Percentiles rank a stretch among this genome's conserved stretches.
Evolutionary conservation across 176 grass and related monocot species (phyloP).

Genomic region (Carex parvula): DNA sequence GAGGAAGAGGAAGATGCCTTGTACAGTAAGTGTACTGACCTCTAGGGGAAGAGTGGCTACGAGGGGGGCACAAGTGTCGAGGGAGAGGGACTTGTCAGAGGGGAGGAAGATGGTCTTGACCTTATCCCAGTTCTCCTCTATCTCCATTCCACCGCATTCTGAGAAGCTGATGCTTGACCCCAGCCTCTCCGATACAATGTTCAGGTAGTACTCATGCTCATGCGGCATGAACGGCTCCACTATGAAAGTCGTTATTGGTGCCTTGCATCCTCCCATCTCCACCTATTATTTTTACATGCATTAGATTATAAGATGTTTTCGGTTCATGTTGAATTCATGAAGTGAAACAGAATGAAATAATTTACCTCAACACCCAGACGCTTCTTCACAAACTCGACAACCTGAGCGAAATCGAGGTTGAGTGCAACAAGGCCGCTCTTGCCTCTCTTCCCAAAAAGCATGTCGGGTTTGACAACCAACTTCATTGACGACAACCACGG

Average conservation of each 20-base stretch:
- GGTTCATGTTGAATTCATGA: too few species aligned
- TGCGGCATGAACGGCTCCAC: constrained; percentile 92
- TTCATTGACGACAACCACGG: constrained; percentile 94
- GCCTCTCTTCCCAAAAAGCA: constrained; percentile 94
- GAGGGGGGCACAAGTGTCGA: constrained; percentile 65
- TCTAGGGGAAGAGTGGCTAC: constrained; percentile 91
- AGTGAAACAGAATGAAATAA: too few species aligned
- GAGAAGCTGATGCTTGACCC: constrained; percentile 90
- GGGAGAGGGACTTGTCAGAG: constrained; percentile 67
- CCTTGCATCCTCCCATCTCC: constrained; percentile 96
- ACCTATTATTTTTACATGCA: constrained; percentile 34
- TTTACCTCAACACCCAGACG: constrained; percentile 76
- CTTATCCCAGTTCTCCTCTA: constrained; percentile 99
- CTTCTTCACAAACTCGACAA: constrained; percentile 81
- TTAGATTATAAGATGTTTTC: too few species aligned
- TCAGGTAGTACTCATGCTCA: constrained; percentile 93
- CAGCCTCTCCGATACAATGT: constrained; percentile 73
- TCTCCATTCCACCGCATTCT: constrained; percentile 90
- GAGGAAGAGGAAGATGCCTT: too few species aligned
- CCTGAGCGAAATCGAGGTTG: constrained; percentile 83
- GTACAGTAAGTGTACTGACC: constrained; percentile 25
- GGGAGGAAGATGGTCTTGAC: constrained; percentile 87
- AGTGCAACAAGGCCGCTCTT: constrained; percentile 96
- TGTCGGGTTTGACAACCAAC: constrained; percentile 93
- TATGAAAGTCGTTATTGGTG: constrained; percentile 92